A percentile compares a stretch with the other conserved stretches of the same genome.
phyloP scores from a whole-genome alignment of 371 early-diverging fungal genomes.

The Actinomucor elegans region DNA sequence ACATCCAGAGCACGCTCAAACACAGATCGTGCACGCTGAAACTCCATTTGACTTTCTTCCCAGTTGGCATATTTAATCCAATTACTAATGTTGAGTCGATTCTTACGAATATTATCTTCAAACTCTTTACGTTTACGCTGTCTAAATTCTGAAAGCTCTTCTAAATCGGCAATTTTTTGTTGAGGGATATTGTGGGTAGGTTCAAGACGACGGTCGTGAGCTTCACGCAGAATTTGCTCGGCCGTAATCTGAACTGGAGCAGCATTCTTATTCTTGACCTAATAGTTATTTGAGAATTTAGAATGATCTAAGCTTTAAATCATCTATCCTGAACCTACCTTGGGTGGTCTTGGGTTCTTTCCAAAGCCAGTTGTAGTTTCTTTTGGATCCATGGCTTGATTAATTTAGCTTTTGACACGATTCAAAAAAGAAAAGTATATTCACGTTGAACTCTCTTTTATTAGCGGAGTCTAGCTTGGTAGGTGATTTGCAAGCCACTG shows the following conservation, averaged over 20 bases:
- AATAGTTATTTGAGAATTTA: not conserved
- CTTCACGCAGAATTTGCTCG: conserved; percentile 96
- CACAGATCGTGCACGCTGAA: conserved; percentile 85
- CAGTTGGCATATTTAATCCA: conserved; percentile 96
- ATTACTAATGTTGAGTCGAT: conserved; percentile 79
- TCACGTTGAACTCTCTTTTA: no score
- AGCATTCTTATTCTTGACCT: conserved; percentile 97
- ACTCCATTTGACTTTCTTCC: conserved; percentile 91
- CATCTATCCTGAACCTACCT: conserved; percentile 28
- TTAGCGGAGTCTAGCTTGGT: no score
- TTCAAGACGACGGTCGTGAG: conserved; percentile 84
- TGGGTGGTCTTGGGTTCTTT: conserved; percentile 56
- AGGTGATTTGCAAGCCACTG: no score
- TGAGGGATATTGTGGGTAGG: conserved; percentile 73
- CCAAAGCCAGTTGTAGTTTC: conserved; percentile 43
- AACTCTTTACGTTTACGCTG: conserved; percentile 91
- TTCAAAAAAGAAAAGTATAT: no score
- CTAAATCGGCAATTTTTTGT: conserved; percentile 90
- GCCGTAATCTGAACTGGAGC: conserved; percentile 99
- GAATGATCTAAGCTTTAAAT: not conserved
- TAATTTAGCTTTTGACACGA: not conserved
- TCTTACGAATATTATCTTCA: conserved; percentile 89
- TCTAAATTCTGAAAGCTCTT: conserved; percentile 90
- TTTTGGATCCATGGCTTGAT: conserved; percentile 36
- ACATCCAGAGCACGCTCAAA: conserved; percentile 92